Percentiles rank a stretch among this genome's conserved stretches.
Conservation (phyloP, 768 basidiomycete genomes). For the Pulveroboletus sp. region DNA sequence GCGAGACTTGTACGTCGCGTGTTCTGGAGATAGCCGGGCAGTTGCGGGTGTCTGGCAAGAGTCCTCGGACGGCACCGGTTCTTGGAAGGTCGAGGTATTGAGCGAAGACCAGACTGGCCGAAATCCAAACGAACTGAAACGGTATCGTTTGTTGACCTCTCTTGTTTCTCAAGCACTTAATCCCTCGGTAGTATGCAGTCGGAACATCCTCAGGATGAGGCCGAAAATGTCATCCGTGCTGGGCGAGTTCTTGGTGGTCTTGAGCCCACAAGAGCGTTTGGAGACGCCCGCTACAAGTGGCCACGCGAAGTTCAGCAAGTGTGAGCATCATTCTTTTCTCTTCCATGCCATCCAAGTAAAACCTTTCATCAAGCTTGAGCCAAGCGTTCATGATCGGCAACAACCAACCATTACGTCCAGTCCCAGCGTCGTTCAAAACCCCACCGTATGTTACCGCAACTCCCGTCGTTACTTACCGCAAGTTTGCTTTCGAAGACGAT, state of each 20-base stretch:
- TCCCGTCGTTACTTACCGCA: constrained; percentile 79
- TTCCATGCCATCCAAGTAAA: background rate
- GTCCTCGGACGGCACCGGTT: constrained; percentile 58
- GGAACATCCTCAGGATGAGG: constrained; percentile 81
- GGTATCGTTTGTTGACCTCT: constrained; percentile 45
- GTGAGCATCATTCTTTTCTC: constrained; percentile 39
- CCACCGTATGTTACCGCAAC: constrained; percentile 90
- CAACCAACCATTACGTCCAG: constrained; percentile 52
- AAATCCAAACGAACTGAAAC: constrained; percentile 77
- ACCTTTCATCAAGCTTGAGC: constrained; percentile 42
- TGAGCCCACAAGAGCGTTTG: constrained; percentile 85
- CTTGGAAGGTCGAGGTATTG: constrained; percentile 92
- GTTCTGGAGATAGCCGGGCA: constrained; percentile 91
- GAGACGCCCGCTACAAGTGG: constrained; percentile 92
- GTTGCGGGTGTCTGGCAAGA: constrained; percentile 92
- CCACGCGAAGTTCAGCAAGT: constrained; percentile 65
- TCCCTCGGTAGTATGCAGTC: constrained; percentile 56
- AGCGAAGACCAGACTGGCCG: constrained; percentile 96
- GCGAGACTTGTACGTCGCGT: constrained; percentile 83
- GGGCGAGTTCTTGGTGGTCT: constrained; percentile 87
- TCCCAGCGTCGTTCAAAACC: constrained; percentile 68
- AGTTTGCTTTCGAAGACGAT: constrained; percentile 49
- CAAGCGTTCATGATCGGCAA: constrained; percentile 68
- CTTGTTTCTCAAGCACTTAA: constrained; percentile 1
- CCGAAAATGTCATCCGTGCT: constrained; percentile 65